Conservation (phyloP, 108 stramenopile species). For the Cylindrotheca fusiformis region DNA sequence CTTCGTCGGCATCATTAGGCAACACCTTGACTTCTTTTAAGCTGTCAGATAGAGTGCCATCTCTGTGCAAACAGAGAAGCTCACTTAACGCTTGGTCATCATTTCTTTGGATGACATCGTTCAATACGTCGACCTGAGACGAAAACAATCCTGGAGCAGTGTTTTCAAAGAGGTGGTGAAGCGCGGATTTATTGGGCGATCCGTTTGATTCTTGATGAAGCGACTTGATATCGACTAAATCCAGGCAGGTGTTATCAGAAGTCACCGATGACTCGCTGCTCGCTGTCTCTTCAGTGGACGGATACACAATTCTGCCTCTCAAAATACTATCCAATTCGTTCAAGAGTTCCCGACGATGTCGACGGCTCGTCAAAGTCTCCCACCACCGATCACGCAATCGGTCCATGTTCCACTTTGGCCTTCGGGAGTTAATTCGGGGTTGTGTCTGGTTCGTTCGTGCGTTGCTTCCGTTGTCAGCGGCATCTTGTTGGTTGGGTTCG, state of each 20-base stretch:
- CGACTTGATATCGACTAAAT: not conserved
- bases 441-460: no score
- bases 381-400: slow-evolving; percentile 49
- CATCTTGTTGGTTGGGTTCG: no score
- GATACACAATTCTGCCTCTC: not conserved
- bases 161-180: not conserved
- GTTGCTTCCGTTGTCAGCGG: no score
- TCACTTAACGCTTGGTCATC: slow-evolving; percentile 14
- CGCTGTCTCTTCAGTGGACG: no score
- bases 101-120: slow-evolving; percentile 5
- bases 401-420: slow-evolving; percentile 17
- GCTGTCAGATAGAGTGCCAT: no score
- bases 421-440: no score
- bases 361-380: slow-evolving; percentile 20
- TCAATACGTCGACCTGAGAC: slow-evolving; percentile 1
- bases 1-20: no score
- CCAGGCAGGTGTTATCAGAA: no score
- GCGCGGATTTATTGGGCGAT: slow-evolving; percentile 2
- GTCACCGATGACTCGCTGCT: no score
- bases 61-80: no score
- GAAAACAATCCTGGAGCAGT: not conserved
- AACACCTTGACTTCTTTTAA: no score
- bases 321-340: not conserved
- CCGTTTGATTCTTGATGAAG: not conserved
- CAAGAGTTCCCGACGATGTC: slow-evolving; percentile 5